Evolutionary conservation across 176 grass and related monocot species (phyloP).

Genomic region (Bolboschoenus planiculmis): DNA sequence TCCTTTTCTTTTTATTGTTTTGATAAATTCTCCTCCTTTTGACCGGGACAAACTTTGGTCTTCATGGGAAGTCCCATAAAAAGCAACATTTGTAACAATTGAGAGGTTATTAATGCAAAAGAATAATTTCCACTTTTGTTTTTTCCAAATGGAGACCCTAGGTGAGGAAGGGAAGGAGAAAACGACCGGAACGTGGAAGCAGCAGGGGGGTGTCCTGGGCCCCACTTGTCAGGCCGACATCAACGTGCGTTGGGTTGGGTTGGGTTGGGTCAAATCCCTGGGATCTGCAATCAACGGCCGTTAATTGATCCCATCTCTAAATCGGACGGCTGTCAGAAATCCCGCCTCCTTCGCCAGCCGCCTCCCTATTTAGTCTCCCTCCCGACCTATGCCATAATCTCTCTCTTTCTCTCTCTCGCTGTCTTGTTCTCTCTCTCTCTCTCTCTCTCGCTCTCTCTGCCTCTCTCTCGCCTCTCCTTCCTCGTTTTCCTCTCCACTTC

Average conservation of each 20-base stretch:
- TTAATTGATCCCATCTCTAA: background rate
- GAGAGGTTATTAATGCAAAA: background rate
- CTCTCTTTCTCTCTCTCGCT: conserved; percentile 22
- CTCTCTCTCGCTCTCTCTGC: background rate
- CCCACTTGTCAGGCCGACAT: conserved; percentile 34
- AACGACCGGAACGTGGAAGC: conserved; percentile 43
- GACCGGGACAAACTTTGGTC: background rate
- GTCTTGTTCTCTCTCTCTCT: conserved; percentile 21
- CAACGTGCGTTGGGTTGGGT: no score
- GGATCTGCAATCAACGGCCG: conserved; percentile 12
- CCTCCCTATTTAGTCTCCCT: conserved; percentile 52
- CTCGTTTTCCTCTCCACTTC: background rate
- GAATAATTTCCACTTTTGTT: conserved; percentile 8
- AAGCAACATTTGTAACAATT: background rate
- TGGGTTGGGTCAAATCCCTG: conserved; percentile 50
- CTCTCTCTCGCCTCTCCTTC: conserved; percentile 25
- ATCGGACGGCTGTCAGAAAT: conserved; percentile 39
- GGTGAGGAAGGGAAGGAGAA: conserved; percentile 35
- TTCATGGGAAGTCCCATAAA: background rate
- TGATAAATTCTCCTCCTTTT: background rate
- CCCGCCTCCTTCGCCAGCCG: conserved; percentile 29
- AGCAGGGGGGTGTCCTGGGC: conserved; percentile 28
- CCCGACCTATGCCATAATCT: background rate
- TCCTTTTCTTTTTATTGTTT: background rate
- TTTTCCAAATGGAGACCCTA: conserved; percentile 24